phyloP scores from a whole-genome alignment of 257 asterid species.

The Petunia axillaris region DNA sequence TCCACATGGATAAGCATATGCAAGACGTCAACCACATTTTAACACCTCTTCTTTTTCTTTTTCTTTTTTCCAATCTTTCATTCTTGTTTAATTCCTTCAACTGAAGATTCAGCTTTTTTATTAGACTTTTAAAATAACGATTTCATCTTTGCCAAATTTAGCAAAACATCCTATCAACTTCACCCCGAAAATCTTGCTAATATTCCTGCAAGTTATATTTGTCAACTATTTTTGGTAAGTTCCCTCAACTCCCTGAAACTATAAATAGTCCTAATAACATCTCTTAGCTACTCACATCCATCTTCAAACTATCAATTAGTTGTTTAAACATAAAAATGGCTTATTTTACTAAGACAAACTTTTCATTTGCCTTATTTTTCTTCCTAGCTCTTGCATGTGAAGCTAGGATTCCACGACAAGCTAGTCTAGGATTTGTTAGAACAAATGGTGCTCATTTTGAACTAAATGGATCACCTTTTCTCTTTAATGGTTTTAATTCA shows the following conservation, averaged over 20 bases:
- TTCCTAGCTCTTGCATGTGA: conserved; percentile 26
- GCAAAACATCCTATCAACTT: conserved; percentile 28
- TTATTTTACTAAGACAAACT: conserved; percentile 5
- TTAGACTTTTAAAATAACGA: not conserved
- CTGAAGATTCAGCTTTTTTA: no score
- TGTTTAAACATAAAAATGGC: conserved; percentile 2
- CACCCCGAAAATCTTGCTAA: conserved; percentile 45
- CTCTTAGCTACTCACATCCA: not conserved
- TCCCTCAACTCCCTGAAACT: conserved; percentile 11
- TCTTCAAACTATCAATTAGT: not conserved
- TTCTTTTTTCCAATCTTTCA: not conserved
- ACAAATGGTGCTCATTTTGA: conserved; percentile 52
- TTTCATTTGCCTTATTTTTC: conserved; percentile 26
- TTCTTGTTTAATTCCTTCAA: not conserved
- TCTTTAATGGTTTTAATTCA: conserved; percentile 76
- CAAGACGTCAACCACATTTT: not conserved
- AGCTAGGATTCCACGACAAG: conserved; percentile 30
- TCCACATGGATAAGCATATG: conserved; percentile 42
- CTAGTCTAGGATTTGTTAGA: conserved; percentile 40
- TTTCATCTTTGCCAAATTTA: conserved; percentile 28
- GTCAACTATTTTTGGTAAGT: conserved; percentile 42
- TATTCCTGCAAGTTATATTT: conserved; percentile 23
- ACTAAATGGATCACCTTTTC: conserved; percentile 59
- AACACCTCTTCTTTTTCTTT: not conserved
- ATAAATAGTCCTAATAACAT: not conserved